Evolutionary conservation across 2,329 filamentous ascomycete genomes (phyloP).

Genomic region (Microsporum ferrugineum): DNA sequence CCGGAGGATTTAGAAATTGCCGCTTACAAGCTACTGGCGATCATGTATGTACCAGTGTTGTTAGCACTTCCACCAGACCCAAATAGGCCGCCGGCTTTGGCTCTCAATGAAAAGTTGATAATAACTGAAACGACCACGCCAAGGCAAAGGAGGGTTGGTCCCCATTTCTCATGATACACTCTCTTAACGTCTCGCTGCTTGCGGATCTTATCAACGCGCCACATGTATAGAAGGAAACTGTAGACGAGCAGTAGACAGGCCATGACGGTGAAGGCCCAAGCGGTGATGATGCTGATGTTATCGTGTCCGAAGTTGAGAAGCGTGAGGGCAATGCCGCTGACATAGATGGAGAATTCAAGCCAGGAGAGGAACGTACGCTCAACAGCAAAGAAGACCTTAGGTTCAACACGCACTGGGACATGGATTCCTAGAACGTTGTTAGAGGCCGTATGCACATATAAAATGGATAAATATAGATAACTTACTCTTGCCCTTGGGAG

Average conservation of each 20-base stretch:
- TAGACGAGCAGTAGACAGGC: conserved; percentile 72
- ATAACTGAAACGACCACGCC: conserved; percentile 62
- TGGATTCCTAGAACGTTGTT: conserved; percentile 68
- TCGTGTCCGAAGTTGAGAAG: conserved; percentile 66
- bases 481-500: conserved; percentile 44
- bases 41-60: background rate
- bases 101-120: conserved; percentile 69
- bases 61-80: background rate
- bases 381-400: conserved; percentile 93
- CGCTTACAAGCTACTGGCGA: background rate
- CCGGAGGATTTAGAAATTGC: background rate
- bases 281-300: conserved; percentile 52
- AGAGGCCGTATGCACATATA: background rate
- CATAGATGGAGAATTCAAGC: conserved; percentile 94
- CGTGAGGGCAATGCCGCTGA: conserved; percentile 75
- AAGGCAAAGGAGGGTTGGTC: conserved; percentile 64
- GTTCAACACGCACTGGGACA: conserved; percentile 88
- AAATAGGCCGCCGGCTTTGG: conserved; percentile 30
- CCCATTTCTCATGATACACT: conserved; percentile 76
- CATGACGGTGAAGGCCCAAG: conserved; percentile 70
- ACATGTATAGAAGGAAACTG: conserved; percentile 71
- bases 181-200: conserved; percentile 64
- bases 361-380: conserved; percentile 93
- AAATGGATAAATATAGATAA: conserved; percentile 4
- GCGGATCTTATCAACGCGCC: conserved; percentile 75